phyloP scores from a whole-genome alignment of 352 stramenopile species.

The Phytophthora idaei region DNA sequence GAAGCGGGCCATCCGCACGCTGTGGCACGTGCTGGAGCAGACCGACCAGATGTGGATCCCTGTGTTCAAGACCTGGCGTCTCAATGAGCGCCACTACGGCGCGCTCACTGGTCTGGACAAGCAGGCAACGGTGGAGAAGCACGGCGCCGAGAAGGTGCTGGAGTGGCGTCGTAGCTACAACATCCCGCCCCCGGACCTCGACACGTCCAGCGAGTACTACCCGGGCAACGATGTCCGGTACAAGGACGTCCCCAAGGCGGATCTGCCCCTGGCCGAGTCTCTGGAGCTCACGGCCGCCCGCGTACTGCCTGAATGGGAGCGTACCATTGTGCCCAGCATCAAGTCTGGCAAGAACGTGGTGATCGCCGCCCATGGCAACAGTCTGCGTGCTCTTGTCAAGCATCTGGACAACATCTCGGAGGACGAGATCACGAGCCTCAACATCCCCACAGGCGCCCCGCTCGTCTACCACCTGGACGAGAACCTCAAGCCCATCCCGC shows the following conservation, averaged over 20 bases:
- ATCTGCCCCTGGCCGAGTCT: conserved; percentile 93
- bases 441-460: conserved; percentile 92
- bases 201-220: conserved; percentile 92
- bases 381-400: conserved; percentile 92
- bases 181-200: conserved; percentile 95
- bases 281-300: conserved; percentile 94
- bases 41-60: conserved; percentile 95
- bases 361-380: conserved; percentile 96
- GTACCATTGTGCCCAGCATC: conserved; percentile 92
- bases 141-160: conserved; percentile 93
- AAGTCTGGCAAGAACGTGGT: conserved; percentile 94
- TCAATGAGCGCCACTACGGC: conserved; percentile 93
- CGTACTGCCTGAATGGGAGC: conserved; percentile 92
- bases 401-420: conserved; percentile 93
- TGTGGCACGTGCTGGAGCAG: conserved; percentile 95
- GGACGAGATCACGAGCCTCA: conserved; percentile 94
- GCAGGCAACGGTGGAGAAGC: conserved; percentile 88
- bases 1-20: conserved; percentile 94
- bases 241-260: conserved; percentile 75
- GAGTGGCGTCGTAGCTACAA: conserved; percentile 98
- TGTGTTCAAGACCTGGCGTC: conserved; percentile 93
- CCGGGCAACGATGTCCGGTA: conserved; percentile 93
- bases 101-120: conserved; percentile 93
- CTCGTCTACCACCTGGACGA: conserved; percentile 91
- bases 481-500: conserved; percentile 82